These are phyloP conservation scores for Suillus occidentalis DNA, from an alignment of 768 basidiomycete genomes.

Conservation along the genomic window DNA sequence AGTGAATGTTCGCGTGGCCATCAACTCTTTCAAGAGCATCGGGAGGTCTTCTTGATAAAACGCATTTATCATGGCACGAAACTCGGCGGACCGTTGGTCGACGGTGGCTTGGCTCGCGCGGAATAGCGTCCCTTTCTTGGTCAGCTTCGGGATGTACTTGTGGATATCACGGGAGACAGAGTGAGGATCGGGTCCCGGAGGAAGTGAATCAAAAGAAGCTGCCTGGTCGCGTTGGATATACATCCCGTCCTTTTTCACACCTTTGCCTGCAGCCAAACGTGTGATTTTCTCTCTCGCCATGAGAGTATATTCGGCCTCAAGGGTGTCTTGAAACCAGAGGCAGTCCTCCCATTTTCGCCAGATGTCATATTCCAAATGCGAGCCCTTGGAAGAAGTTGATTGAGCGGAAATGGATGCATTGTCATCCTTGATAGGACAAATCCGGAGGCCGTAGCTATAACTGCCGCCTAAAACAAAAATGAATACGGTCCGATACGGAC, in stretches of 20 bases:
- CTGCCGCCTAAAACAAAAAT: constrained; percentile 41
- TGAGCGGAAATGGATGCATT: constrained; percentile 27
- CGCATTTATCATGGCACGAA: constrained; percentile 55
- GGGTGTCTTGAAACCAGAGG: constrained; percentile 66
- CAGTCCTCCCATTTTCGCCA: constrained; percentile 87
- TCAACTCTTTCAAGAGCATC: constrained; percentile 63
- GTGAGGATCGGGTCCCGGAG: constrained; percentile 78
- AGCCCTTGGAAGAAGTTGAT: constrained; percentile 30
- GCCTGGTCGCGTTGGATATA: constrained; percentile 71
- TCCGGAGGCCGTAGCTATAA: constrained; percentile 62
- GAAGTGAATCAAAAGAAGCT: constrained; percentile 83
- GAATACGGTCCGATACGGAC: constrained; percentile 2
- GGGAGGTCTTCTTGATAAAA: constrained; percentile 65
- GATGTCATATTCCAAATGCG: constrained; percentile 60
- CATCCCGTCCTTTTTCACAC: constrained; percentile 69
- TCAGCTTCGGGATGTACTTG: constrained; percentile 60
- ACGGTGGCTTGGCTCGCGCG: constrained; percentile 66
- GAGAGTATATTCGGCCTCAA: constrained; percentile 65
- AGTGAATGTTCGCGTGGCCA: constrained; percentile 53
- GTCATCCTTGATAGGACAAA: constrained; percentile 44
- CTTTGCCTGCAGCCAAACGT: constrained; percentile 70
- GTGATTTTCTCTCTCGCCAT: constrained; percentile 67
- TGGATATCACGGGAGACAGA: constrained; percentile 73
- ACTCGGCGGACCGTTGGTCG: constrained; percentile 61
- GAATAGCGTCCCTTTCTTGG: constrained; percentile 73